These are phyloP conservation scores for Rhizomucor pusillus DNA, from an alignment of 371 early-diverging fungal genomes.

Conservation along the genomic window DNA sequence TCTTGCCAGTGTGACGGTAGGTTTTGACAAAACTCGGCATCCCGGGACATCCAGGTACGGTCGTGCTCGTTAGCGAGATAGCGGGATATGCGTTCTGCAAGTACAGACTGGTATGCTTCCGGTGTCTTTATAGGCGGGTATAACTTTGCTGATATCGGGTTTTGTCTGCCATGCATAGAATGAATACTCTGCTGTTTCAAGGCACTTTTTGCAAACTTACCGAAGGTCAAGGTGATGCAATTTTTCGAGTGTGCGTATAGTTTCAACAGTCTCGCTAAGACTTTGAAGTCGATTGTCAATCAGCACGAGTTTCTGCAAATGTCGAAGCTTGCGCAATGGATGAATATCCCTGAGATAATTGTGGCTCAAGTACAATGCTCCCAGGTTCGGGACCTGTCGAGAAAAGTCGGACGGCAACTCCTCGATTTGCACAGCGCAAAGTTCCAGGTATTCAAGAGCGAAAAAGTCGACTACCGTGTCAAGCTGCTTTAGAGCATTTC, in stretches of 20 bases:
- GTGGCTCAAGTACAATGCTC: slow-evolving; percentile 44
- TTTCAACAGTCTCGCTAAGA: slow-evolving; percentile 27
- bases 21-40: slow-evolving; percentile 27
- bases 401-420: slow-evolving; percentile 46
- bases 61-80: slow-evolving; percentile 35
- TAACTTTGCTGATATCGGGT: slow-evolving; percentile 27
- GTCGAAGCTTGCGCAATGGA: slow-evolving; percentile 40
- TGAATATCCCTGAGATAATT: slow-evolving; percentile 50
- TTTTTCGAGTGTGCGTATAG: slow-evolving; percentile 35
- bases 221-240: slow-evolving; percentile 48
- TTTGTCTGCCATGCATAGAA: too few species aligned
- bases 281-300: slow-evolving; percentile 51
- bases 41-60: slow-evolving; percentile 40
- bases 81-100: slow-evolving; percentile 14
- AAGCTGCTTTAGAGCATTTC: slow-evolving; percentile 38
- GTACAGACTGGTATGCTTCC: slow-evolving; percentile 4
- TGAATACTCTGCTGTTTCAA: too few species aligned
- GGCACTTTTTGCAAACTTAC: too few species aligned
- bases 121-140: slow-evolving; percentile 27
- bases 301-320: slow-evolving; percentile 45
- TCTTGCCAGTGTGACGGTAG: slow-evolving; percentile 41
- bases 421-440: slow-evolving; percentile 46
- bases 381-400: slow-evolving; percentile 48
- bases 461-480: slow-evolving; percentile 41
- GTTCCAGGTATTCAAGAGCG: slow-evolving; percentile 51